Base-by-base conservation (phyloP, 768 basidiomycete genomes). In the Auricularia cornea region DNA sequence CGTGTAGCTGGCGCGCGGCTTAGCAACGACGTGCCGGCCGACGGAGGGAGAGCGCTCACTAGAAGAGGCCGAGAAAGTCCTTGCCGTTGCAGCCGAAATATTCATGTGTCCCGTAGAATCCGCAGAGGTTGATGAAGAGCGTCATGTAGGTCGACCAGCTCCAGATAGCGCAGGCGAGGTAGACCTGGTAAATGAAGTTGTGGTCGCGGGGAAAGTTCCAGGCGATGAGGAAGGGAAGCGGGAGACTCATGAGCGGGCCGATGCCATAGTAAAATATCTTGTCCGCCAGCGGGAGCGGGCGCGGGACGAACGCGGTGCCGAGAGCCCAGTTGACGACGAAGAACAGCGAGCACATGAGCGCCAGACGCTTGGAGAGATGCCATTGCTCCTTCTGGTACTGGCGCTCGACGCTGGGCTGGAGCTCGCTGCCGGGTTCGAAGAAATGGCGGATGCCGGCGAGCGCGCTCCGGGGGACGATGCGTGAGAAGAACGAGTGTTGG, bases 121-220 rank as follows among this genome's bases (percentile, higher is more conserved):
- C 23, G 54, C 54, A 57, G 6, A 57, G 26, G 54, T 57, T 57
- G 54, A 57, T 57, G 54, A 28, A 60, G 31, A 60, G 14, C 8
- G 59, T 23, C 23, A 60, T 26, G 31, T 38, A 41, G 18, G 59
- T 57, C 10, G 54, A 84, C 89, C 87, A 89, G 64, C 74, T 76
- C 87, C 88, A 90, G 20, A 84, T 80, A 2, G 87, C 81, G 59
- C 80, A 71, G 3, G 79, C 73, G 20, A 90, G 74, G 56, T 82
- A 76, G n/a, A 77, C 59, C 73, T 92, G 91, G 72, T 90, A 92
- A 3, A 81, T 71, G 31, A 76, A 72, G 16, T 77, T 77, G 23
- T 82, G 79, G 65, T 86, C 82, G 51, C 87, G 79, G 2, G 90
- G 90, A 78, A 84, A 85, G 76, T 93, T 86, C 69, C 82, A 87